These are phyloP conservation scores for Candida maris DNA, from an alignment of 805 yeast species.

Conservation along the genomic window DNA sequence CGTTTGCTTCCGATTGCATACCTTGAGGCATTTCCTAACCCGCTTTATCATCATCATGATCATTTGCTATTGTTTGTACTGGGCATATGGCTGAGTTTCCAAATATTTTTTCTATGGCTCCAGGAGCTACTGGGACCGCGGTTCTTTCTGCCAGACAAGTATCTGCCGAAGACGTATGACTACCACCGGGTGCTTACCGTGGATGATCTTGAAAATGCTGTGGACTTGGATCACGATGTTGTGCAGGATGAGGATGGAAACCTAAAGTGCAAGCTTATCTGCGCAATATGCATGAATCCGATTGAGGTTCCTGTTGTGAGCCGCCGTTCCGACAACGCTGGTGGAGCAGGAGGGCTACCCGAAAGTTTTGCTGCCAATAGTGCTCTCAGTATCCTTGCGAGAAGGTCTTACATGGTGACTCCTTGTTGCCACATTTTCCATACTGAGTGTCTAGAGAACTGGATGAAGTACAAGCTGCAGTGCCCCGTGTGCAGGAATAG, in stretches of 20 bases:
- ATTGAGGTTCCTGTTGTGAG: conserved; percentile 54
- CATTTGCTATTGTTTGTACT: conserved; percentile 44
- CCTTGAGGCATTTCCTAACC: conserved; percentile 46
- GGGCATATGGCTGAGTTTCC: conserved; percentile 55
- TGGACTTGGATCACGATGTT: conserved; percentile 48
- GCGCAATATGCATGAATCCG: conserved; percentile 87
- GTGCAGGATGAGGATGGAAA: conserved; percentile 30
- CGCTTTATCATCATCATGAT: conserved; percentile 69
- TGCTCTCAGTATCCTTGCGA: conserved; percentile 25
- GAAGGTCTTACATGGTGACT: conserved; percentile 69
- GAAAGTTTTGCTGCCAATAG: conserved; percentile 9
- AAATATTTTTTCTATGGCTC: conserved; percentile 51
- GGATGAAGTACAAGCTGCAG: conserved; percentile 91
- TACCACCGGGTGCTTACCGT: conserved; percentile 68
- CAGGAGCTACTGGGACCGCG: conserved; percentile 77
- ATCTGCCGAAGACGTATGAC: conserved; percentile 78
- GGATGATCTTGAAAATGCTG: conserved; percentile 60
- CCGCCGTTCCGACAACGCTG: conserved; percentile 5
- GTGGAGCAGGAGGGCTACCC: conserved; percentile 10
- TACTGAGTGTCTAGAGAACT: conserved; percentile 78
- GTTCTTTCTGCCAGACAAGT: conserved; percentile 72
- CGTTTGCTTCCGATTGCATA: conserved; percentile 66
- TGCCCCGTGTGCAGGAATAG: conserved; percentile 91
- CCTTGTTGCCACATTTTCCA: conserved; percentile 93
- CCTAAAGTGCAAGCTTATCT: conserved; percentile 56